Evolutionary conservation across 2,329 filamentous ascomycete species (phyloP), one percentile per base, ranked within the genome.

Genomic region (Penicillium olsonii): DNA sequence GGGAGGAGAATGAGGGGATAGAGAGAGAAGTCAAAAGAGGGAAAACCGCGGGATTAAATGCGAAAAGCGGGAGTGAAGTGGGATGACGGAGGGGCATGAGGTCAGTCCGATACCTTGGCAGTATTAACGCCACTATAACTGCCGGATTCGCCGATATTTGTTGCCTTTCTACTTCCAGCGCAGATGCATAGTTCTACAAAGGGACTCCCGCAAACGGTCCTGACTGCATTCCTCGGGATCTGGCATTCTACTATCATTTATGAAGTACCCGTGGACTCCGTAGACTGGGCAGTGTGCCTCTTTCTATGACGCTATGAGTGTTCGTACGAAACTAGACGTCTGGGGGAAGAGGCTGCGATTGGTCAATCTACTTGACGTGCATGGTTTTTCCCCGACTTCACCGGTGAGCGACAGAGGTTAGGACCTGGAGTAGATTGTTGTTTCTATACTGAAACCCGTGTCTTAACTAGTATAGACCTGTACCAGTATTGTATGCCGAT

Each of bases 21-120:
- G 15, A 37, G 18, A 38, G 20, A 15, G 11, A 31, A 22, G 17
- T 24, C 14, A 26, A 18, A 29, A 31, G 37, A 18, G 22, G 37
- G 15, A 15, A 12, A 22, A 11, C 14, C 29, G n/a, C 29, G 29
- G 18, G 38, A 27, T 33, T 18, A 40, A 48, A 31, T 22, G 29
- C 26, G 37, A 35, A 46, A 45, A 34, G 42, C 27, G 34, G 44
- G 12, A 39, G 31, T 22, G 37, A 31, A 17, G 53, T 50, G 58
- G 49, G 52, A 59, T 55, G 52, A 59, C 42, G 50, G 45, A 40
- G 53, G 48, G 48, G 59, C 59, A 66, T 68, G 65, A 68, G 62
- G 65, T 68, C 65, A 68, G 64, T 61, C 45, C 20, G 38, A 24
- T 39, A 52, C 53, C 55, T 55, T 50, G 49, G 46, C 45, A 45